Base-by-base conservation (phyloP, 805 yeast genomes). In the Kuraishia hungarica region DNA sequence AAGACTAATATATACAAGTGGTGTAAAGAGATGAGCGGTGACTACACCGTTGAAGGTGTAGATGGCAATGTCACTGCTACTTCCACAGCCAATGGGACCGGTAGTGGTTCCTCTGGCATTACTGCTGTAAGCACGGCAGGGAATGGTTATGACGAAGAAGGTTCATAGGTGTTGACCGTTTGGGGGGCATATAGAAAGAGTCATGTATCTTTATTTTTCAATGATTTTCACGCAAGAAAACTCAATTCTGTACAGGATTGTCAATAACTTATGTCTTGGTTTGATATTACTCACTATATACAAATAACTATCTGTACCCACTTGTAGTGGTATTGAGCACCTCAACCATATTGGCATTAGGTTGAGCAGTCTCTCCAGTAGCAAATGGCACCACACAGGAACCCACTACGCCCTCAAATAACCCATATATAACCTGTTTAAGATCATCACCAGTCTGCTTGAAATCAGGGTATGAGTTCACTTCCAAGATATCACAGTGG, bases 391-490 rank as follows among this genome's bases (percentile, higher is more conserved):
- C 70, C 39, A 86, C 80, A 10, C 79, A 74, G 8, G 70, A 67
- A 2, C 68, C 62, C 0, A 82, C 80, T 0, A 83, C 80, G 11
- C 77, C 77, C 26, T 79, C 83, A 62, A 92, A 87, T 50, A 92
- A 72, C 39, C 79, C 86, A 59, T 77, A 76, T 29, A 94, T 87
- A 22, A 90, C 63, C 1, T 62, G 73, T 64, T 86, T 87, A 61
- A 93, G 73, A 7, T 79, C 86, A 17, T 73, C 80, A 19, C 99
- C 99, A 0, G 98, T 94, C 70, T 94, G 99, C 64, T 90, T 91
- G 72, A 94, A 94, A 66, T 94, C 99, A 1, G 99, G 99, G 65
- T 86, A 94, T 17, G 98, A 86, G 64, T 94, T 94, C 50, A 91
- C 89, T 68, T 94, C 98, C 48, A 93, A 71, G 26, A 94, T 65